A percentile compares a stretch with the other conserved stretches of the same genome.
Evolutionary conservation across 768 basidiomycete species (phyloP).

Genomic region (Suillus plorans): DNA sequence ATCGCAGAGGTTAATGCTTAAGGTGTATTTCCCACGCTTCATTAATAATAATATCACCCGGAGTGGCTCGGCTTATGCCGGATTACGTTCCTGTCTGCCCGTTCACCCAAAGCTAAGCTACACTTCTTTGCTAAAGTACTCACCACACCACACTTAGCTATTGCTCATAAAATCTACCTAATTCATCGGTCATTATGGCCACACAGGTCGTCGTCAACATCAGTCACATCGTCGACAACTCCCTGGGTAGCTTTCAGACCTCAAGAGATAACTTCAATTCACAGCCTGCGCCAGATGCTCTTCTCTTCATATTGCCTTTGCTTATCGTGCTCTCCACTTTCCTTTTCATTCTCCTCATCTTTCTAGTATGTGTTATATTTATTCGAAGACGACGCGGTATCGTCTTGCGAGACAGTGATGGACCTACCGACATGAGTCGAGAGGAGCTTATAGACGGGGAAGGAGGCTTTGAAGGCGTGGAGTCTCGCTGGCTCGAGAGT

Average conservation of each 20-base stretch:
- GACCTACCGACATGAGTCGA: conserved; percentile 90
- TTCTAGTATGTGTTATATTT: conserved; percentile 86
- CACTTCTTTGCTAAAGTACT: neutral
- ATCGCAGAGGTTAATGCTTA: conserved; percentile 23
- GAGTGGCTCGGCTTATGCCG: conserved; percentile 6
- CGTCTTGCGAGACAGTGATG: conserved; percentile 79
- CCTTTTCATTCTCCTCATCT: conserved; percentile 87
- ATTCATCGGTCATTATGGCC: conserved; percentile 8
- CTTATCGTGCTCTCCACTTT: conserved; percentile 93
- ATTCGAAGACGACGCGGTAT: conserved; percentile 78
- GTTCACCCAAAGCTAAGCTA: too few species aligned
- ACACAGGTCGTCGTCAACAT: conserved; percentile 6
- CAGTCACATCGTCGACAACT: conserved; percentile 2
- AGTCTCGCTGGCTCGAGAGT: conserved; percentile 90
- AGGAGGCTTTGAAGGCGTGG: conserved; percentile 90
- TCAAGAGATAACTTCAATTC: conserved; percentile 8
- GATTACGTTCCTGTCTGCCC: conserved; percentile 18
- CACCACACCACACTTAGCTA: neutral
- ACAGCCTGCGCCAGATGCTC: conserved; percentile 52
- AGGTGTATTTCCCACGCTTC: conserved; percentile 7
- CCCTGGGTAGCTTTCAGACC: conserved; percentile 6
- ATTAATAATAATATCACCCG: neutral
- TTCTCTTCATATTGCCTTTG: conserved; percentile 88
- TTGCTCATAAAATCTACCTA: neutral
- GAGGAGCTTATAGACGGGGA: conserved; percentile 90